Evolutionary conservation across 345 rosid species (phyloP).

Genomic region (Nasturtium officinale): DNA sequence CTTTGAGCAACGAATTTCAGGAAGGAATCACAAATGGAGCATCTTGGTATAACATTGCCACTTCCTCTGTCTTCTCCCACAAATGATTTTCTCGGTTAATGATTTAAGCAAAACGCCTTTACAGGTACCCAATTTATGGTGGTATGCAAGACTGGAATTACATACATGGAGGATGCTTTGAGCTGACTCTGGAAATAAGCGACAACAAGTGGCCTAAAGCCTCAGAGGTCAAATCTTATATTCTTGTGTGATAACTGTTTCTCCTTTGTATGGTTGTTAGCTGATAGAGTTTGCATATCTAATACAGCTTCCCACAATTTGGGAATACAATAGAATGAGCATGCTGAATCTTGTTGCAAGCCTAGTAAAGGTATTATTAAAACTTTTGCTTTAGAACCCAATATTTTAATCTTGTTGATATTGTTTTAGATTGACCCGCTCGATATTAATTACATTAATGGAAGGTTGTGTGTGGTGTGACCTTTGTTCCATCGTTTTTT

Average conservation of each 20-base stretch:
- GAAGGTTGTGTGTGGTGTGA: not conserved
- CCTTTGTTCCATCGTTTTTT: too few relatives aligned
- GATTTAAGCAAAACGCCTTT: conserved; percentile 35
- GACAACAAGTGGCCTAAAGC: conserved; percentile 94
- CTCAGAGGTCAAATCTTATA: conserved; percentile 63
- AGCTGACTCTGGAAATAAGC: conserved; percentile 93
- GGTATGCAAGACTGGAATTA: conserved; percentile 99
- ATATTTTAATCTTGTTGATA: not conserved
- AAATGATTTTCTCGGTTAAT: conserved; percentile 18
- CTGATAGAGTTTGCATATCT: conserved; percentile 28
- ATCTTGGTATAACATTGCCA: conserved; percentile 57
- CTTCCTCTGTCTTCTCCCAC: conserved; percentile 11
- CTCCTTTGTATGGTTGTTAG: conserved; percentile 22
- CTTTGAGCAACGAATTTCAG: conserved; percentile 79
- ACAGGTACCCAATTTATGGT: conserved; percentile 97
- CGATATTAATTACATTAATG: not conserved
- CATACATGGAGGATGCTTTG: conserved; percentile 91
- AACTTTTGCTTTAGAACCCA: not conserved
- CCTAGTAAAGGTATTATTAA: conserved; percentile 65
- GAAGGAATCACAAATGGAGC: conserved; percentile 99
- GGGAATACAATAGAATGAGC: conserved; percentile 91
- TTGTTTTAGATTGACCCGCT: not conserved
- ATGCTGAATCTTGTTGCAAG: conserved; percentile 87
- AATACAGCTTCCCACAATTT: conserved; percentile 76
- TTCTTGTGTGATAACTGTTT: conserved; percentile 1